These are phyloP conservation scores for Solanum verrucosum DNA, from an alignment of 257 asterid genomes.

Conservation along the genomic window DNA sequence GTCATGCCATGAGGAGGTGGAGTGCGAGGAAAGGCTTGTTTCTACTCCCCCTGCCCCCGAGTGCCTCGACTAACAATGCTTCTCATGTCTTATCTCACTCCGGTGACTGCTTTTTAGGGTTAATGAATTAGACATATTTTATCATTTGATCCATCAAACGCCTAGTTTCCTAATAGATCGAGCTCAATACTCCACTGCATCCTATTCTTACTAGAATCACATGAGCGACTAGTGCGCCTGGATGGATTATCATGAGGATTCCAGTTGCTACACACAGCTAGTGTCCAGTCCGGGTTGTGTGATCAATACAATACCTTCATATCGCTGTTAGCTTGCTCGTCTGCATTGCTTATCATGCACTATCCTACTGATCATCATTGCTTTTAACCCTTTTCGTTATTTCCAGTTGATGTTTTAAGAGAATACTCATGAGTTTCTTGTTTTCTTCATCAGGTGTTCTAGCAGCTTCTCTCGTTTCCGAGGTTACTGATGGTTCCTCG, in stretches of 20 bases:
- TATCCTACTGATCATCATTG: neutral
- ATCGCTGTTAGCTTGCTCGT: neutral
- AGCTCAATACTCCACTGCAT: neutral
- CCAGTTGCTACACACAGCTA: neutral
- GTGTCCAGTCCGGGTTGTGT: neutral
- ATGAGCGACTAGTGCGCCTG: neutral
- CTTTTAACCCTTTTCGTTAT: neutral
- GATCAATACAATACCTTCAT: neutral
- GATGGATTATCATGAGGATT: neutral
- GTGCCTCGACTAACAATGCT: neutral
- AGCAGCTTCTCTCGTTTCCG: conserved; percentile 48
- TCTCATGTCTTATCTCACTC: neutral
- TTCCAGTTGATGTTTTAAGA: neutral
- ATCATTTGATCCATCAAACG: neutral
- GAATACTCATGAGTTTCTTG: neutral
- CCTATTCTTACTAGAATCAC: neutral
- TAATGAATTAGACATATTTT: neutral
- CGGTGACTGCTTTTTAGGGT: neutral
- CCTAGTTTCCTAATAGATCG: neutral
- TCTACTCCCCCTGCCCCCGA: too few species aligned
- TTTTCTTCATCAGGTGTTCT: conserved; percentile 39
- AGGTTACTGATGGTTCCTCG: conserved; percentile 89
- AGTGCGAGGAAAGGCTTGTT: neutral
- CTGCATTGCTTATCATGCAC: neutral
- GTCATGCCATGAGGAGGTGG: neutral